Conservation (phyloP, 495 filamentous ascomycete genomes). For the Pyronema omphalodes region DNA sequence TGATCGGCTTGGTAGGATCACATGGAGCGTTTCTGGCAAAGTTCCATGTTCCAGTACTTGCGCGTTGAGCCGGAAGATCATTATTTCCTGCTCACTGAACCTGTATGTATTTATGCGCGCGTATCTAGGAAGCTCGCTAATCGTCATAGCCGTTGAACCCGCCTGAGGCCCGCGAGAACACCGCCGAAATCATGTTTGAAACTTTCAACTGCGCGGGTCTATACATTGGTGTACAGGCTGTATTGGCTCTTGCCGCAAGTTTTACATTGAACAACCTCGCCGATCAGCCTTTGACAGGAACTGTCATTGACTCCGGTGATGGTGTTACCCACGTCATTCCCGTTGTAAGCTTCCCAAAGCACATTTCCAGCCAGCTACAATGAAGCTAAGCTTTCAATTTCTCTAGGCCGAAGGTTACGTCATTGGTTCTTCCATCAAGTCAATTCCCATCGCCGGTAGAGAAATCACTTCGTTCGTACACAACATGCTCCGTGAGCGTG, state of each 20-base stretch:
- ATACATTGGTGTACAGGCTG: slow-evolving; percentile 96
- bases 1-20: slow-evolving; percentile 45
- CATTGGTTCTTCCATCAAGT: slow-evolving; percentile 96
- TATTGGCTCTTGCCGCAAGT: slow-evolving; percentile 85
- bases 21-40: slow-evolving; percentile 99
- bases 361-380: background rate
- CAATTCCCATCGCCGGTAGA: slow-evolving; percentile 88
- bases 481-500: slow-evolving; percentile 82
- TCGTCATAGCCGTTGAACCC: slow-evolving; percentile 69
- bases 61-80: slow-evolving; percentile 97
- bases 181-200: slow-evolving; percentile 99
- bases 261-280: slow-evolving; percentile 98
- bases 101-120: slow-evolving; percentile 36
- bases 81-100: slow-evolving; percentile 92
- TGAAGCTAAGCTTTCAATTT: slow-evolving; percentile 2
- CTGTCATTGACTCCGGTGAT: slow-evolving; percentile 92
- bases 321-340: slow-evolving; percentile 98
- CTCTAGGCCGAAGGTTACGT: slow-evolving; percentile 77
- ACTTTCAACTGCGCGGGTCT: slow-evolving; percentile 98
- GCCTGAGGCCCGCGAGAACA: slow-evolving; percentile 96
- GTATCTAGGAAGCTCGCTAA: slow-evolving; percentile 5
- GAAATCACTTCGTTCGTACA: slow-evolving; percentile 98
- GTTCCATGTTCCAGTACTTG: slow-evolving; percentile 98
- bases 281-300: slow-evolving; percentile 91
- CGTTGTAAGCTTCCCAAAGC: slow-evolving; percentile 29